These are phyloP conservation scores for Pyracantha coccinea DNA, from an alignment of 331 rosid genomes.

Conservation along the genomic window DNA sequence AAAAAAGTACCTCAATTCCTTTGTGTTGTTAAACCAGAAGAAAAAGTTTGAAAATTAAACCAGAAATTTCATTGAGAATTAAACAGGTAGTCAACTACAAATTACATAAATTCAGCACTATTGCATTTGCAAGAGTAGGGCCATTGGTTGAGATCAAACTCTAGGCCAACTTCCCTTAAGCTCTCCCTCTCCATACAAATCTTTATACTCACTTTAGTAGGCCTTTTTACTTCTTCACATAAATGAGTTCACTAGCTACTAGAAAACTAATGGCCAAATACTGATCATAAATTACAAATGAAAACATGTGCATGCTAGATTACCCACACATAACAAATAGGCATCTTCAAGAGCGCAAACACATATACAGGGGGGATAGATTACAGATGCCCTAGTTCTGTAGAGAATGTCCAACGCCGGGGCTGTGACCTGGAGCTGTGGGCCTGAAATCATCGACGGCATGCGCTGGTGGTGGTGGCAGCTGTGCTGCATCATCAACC, in stretches of 20 bases:
- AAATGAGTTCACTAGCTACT: not conserved
- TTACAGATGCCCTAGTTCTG: constrained; percentile 13
- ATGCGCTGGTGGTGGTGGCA: constrained; percentile 11
- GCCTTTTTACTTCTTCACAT: not conserved
- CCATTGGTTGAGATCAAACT: too few species aligned
- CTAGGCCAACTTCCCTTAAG: too few species aligned
- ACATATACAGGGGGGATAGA: not conserved
- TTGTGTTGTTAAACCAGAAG: not conserved
- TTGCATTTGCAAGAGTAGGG: not conserved
- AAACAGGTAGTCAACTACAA: not conserved
- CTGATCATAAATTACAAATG: not conserved
- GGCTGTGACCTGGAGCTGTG: constrained; percentile 44
- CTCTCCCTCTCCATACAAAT: not conserved
- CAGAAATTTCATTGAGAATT: not conserved
- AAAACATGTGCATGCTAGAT: not conserved
- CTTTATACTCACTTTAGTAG: not conserved
- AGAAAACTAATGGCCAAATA: not conserved
- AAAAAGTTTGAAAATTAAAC: not conserved
- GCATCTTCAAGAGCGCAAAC: not conserved
- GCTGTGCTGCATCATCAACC: constrained; percentile 3
- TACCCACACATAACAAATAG: not conserved
- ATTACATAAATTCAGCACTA: not conserved
- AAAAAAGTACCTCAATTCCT: too few species aligned
- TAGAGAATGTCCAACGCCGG: constrained; percentile 40
- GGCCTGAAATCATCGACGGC: constrained; percentile 40